Conservation (phyloP, 1,284 basidiomycete species). For the Ceratorhiza oryzae-sativae region DNA sequence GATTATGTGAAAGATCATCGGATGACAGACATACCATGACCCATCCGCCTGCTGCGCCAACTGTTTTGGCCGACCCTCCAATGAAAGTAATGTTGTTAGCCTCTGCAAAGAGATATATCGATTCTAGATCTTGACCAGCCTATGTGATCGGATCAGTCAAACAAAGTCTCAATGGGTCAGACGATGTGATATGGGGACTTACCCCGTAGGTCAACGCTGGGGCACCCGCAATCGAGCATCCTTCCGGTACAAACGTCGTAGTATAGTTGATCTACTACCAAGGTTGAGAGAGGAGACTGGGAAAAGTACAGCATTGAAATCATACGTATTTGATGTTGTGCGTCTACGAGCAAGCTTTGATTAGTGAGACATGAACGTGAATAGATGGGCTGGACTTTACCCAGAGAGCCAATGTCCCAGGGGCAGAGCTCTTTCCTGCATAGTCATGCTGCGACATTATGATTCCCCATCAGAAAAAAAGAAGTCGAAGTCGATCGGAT, state of each 20-base stretch:
- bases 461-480: conserved; percentile 19
- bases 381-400: neutral
- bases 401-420: conserved; percentile 27
- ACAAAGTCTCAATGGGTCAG: neutral
- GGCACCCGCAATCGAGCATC: conserved; percentile 2
- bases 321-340: conserved; percentile 41
- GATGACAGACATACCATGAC: conserved; percentile 8
- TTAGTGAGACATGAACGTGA: no score
- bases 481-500: neutral
- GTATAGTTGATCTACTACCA: conserved; percentile 30
- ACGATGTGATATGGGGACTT: neutral
- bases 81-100: conserved; percentile 41
- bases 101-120: conserved; percentile 40
- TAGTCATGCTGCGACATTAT: conserved; percentile 25
- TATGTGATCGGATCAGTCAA: conserved; percentile 8
- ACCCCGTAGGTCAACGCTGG: conserved; percentile 40
- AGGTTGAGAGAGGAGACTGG: no score
- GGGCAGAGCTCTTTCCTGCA: conserved; percentile 24
- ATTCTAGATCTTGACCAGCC: conserved; percentile 38
- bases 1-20: neutral
- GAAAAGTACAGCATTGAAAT: neutral
- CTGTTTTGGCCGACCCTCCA: conserved; percentile 35
- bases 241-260: conserved; percentile 33
- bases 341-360: neutral
- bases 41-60: conserved; percentile 36